phyloP scores from a whole-genome alignment of 2,329 filamentous ascomycete genomes.

The Xylariales sp. region DNA sequence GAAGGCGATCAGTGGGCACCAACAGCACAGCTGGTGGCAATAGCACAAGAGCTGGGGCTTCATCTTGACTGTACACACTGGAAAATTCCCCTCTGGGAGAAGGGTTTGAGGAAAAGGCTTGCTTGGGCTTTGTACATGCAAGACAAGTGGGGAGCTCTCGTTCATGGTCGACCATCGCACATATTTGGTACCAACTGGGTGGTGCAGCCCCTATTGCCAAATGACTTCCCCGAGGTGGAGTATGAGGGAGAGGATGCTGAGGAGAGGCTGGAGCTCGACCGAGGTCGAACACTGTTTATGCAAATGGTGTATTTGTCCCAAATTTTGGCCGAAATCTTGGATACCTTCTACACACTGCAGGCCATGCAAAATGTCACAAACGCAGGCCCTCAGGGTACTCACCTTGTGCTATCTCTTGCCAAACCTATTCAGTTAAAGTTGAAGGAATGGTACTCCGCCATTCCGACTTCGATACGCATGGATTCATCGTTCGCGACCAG shows the following conservation, averaged over 20 bases:
- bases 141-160: constrained; percentile 78
- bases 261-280: constrained; percentile 61
- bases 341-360: constrained; percentile 76
- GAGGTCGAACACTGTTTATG: constrained; percentile 65
- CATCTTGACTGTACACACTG: constrained; percentile 83
- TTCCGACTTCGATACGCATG: constrained; percentile 63
- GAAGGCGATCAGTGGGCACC: constrained; percentile 79
- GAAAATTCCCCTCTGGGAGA: constrained; percentile 87
- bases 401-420: constrained; percentile 68
- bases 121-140: constrained; percentile 94
- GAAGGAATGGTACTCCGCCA: constrained; percentile 73
- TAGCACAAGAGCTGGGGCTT: constrained; percentile 81
- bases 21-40: constrained; percentile 82
- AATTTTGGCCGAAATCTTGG: constrained; percentile 75
- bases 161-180: constrained; percentile 71
- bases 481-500: constrained; percentile 49
- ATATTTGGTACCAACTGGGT: constrained; percentile 58
- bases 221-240: constrained; percentile 63
- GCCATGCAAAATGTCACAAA: constrained; percentile 66
- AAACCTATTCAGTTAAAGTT: constrained; percentile 80
- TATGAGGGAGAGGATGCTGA: constrained; percentile 58
- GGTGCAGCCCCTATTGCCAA: constrained; percentile 50
- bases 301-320: constrained; percentile 73
- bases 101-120: constrained; percentile 75
- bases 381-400: constrained; percentile 65